Evolutionary conservation across 2,329 filamentous ascomycete genomes (phyloP).

Genomic region (Fusarium pseudonygamai): DNA sequence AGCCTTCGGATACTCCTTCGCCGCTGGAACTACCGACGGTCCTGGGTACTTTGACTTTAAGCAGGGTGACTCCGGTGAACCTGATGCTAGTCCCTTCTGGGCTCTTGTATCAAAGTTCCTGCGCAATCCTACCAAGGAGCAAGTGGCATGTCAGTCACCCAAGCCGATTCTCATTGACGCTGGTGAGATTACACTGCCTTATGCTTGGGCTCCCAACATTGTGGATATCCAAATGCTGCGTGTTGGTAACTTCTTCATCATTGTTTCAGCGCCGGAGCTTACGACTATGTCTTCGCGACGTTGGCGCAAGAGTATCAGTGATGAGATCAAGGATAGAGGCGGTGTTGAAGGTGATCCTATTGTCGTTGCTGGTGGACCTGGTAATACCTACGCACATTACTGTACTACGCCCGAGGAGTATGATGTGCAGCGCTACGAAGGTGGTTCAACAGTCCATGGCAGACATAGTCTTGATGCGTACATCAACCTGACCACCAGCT

Average conservation of each 20-base stretch:
- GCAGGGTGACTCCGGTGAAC: not conserved
- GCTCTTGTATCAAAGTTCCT: constrained; percentile 6
- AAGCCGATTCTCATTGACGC: constrained; percentile 8
- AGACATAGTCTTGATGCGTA: constrained; percentile 3
- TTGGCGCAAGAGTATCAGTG: not conserved
- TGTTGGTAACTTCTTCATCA: constrained; percentile 7
- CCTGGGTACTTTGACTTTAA: constrained; percentile 15
- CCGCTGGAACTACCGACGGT: constrained; percentile 4
- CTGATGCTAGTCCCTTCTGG: constrained; percentile 7
- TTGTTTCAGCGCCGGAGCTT: not conserved
- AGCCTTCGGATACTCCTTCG: not conserved
- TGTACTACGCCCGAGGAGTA: constrained; percentile 10
- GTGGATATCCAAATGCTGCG: constrained; percentile 10
- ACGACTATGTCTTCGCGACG: constrained; percentile 6
- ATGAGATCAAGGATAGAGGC: not conserved
- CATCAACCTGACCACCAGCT: not conserved
- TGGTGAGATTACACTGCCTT: not conserved
- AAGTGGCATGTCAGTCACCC: not conserved
- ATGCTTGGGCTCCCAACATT: constrained; percentile 6
- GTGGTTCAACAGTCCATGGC: not conserved
- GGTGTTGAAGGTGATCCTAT: not conserved
- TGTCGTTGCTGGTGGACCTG: constrained; percentile 5
- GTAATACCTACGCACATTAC: not conserved
- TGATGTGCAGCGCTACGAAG: constrained; percentile 5
- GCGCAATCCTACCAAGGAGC: not conserved